phyloP scores from a whole-genome alignment of 176 grass and related monocot genomes.

The Rhynchospora breviuscula region DNA sequence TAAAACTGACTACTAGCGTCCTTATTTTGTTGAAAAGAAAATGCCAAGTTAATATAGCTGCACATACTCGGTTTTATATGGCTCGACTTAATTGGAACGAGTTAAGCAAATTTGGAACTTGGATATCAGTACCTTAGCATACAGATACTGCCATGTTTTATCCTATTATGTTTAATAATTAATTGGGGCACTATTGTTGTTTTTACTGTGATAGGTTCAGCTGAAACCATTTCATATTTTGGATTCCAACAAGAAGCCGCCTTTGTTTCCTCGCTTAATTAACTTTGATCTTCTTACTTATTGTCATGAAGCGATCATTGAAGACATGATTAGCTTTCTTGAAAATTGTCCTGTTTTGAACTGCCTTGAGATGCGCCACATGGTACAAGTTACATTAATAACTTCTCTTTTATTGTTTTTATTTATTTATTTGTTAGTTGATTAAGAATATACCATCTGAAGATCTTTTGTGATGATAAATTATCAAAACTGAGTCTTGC shows the following conservation, averaged over 20 bases:
- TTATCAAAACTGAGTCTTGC: not conserved
- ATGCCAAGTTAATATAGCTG: not conserved
- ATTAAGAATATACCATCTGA: not conserved
- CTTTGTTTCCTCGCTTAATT: not conserved
- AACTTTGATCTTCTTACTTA: not conserved
- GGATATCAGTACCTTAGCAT: not conserved
- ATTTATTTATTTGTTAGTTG: not conserved
- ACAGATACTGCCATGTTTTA: not conserved
- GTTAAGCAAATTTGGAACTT: not conserved
- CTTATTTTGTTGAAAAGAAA: not conserved
- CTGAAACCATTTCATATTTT: not conserved
- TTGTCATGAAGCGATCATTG: not conserved
- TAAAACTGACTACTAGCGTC: not conserved
- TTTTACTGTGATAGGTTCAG: not conserved
- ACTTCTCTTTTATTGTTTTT: not conserved
- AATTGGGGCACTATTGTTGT: not conserved
- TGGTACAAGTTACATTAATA: not conserved
- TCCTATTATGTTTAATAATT: not conserved
- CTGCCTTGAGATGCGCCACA: not conserved
- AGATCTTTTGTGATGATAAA: not conserved
- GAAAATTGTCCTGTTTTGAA: conserved; percentile 3
- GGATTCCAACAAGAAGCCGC: not conserved
- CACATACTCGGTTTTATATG: not conserved
- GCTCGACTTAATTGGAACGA: too few species aligned
- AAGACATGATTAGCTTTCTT: conserved; percentile 13